Percentiles rank a stretch among this genome's conserved stretches.
Conservation (phyloP, 2,329 filamentous ascomycete species). For the Scedosporium boydii region DNA sequence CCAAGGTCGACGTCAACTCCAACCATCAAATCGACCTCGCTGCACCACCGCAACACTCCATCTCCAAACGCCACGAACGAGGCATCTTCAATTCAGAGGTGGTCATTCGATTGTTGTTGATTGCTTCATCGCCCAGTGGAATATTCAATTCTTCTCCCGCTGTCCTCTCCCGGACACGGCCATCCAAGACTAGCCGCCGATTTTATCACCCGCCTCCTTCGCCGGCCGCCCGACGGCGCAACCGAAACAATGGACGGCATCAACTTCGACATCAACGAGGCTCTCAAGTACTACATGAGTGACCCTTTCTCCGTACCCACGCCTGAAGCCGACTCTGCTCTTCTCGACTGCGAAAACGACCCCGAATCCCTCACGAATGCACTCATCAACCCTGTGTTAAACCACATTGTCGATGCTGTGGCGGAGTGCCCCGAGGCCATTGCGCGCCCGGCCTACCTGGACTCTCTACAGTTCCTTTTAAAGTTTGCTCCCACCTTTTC, state of each 20-base stretch:
- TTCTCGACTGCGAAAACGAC: slow-evolving; percentile 89
- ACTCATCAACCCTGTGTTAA: slow-evolving; percentile 75
- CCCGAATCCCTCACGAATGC: slow-evolving; percentile 71
- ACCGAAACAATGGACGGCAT: slow-evolving; percentile 57
- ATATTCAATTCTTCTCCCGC: neutral
- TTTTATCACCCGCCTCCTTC: neutral
- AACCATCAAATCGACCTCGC: neutral
- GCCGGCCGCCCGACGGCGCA: neutral
- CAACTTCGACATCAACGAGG: slow-evolving; percentile 92
- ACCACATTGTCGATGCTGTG: slow-evolving; percentile 85
- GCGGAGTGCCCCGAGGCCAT: slow-evolving; percentile 88
- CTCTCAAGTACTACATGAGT: slow-evolving; percentile 93
- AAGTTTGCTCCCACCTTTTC: slow-evolving; percentile 53
- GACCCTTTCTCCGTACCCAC: slow-evolving; percentile 78
- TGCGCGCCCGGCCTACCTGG: slow-evolving; percentile 67
- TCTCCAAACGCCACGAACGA: neutral
- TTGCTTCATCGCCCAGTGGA: neutral
- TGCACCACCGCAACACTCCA: neutral
- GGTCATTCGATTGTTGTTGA: neutral
- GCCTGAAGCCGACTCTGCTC: slow-evolving; percentile 70
- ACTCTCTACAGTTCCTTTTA: slow-evolving; percentile 89
- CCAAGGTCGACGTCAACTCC: neutral
- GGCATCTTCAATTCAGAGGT: too few relatives aligned
- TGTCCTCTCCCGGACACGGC: neutral
- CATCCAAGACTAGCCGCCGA: neutral